phyloP scores from a whole-genome alignment of 2,329 filamentous ascomycete species.

The Penicillium paneum region DNA sequence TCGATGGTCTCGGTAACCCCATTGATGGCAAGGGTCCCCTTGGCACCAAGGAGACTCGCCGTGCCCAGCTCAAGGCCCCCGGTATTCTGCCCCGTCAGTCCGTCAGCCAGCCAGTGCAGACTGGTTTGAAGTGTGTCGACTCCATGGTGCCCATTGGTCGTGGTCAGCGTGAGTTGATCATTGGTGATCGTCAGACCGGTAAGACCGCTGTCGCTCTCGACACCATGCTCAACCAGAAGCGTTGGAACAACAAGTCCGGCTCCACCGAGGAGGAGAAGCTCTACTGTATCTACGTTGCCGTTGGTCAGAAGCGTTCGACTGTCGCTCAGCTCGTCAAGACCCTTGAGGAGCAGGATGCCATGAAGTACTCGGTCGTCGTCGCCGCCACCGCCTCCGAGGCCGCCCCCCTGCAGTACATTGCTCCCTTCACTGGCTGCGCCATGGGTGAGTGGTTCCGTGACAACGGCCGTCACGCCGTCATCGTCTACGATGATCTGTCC shows the following conservation, averaged over 20 bases:
- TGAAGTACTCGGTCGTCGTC: conserved; percentile 95
- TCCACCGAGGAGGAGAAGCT: conserved; percentile 95
- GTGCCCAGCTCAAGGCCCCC: conserved; percentile 98
- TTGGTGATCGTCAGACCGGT: conserved; percentile 99
- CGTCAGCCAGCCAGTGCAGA: conserved; percentile 98
- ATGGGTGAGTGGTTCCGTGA: conserved; percentile 76
- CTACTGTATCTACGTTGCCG: conserved; percentile 98
- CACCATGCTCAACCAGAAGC: conserved; percentile 98
- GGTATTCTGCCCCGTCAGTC: conserved; percentile 96
- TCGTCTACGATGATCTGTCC: conserved; percentile 92
- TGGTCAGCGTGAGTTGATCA: conserved; percentile 99
- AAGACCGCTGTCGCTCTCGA: conserved; percentile 99
- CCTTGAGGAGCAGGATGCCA: conserved; percentile 98
- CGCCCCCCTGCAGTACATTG: conserved; percentile 88
- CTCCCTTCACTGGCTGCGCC: conserved; percentile 78
- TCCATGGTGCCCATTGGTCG: conserved; percentile 99
- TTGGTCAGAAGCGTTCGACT: conserved; percentile 99
- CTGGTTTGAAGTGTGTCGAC: conserved; percentile 97
- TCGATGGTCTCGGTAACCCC: conserved; percentile 98
- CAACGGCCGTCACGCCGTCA: conserved; percentile 79
- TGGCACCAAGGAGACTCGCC: conserved; percentile 85
- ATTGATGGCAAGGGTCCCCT: conserved; percentile 99
- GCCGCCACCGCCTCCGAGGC: conserved; percentile 97
- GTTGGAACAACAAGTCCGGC: conserved; percentile 79
- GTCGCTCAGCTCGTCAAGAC: conserved; percentile 99